Conservation (phyloP, 352 stramenopile genomes). For the Globisporangium cylindrosporum region DNA sequence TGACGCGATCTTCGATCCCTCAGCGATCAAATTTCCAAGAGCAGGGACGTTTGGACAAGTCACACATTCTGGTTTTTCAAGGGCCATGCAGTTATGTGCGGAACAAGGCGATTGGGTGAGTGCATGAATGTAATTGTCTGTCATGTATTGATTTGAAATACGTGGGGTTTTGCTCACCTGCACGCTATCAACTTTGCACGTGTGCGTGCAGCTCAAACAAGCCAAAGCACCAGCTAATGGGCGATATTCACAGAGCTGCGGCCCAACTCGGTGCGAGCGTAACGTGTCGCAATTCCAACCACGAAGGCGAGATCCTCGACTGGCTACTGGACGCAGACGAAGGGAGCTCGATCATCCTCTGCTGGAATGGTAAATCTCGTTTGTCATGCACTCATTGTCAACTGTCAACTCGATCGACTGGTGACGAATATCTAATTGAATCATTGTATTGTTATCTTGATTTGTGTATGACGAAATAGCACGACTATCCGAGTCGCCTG, state of each 20-base stretch:
- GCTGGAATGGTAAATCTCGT: constrained; percentile 33
- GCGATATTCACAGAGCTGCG: background rate
- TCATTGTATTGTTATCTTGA: background rate
- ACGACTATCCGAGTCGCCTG: constrained; percentile 30
- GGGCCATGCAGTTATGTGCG: constrained; percentile 35
- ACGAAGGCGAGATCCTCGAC: constrained; percentile 34
- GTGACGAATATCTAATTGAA: background rate
- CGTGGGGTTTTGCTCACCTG: too few relatives aligned
- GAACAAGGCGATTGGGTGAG: constrained; percentile 24
- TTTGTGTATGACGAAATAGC: constrained; percentile 13
- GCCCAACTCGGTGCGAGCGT: constrained; percentile 15
- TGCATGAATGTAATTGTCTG: background rate
- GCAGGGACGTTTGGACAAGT: background rate
- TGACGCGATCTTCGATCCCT: background rate
- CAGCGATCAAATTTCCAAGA: background rate
- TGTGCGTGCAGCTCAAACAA: constrained; percentile 8
- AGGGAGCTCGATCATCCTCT: constrained; percentile 31
- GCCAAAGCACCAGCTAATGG: constrained; percentile 11
- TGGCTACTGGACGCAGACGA: constrained; percentile 22
- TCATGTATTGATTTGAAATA: too few relatives aligned
- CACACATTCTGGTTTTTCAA: constrained; percentile 9
- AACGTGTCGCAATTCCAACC: constrained; percentile 23
- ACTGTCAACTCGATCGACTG: background rate
- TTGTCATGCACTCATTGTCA: background rate
- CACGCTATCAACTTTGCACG: background rate